Base-by-base conservation (phyloP, 495 filamentous ascomycete genomes). In the Oleoguttula mirabilis region DNA sequence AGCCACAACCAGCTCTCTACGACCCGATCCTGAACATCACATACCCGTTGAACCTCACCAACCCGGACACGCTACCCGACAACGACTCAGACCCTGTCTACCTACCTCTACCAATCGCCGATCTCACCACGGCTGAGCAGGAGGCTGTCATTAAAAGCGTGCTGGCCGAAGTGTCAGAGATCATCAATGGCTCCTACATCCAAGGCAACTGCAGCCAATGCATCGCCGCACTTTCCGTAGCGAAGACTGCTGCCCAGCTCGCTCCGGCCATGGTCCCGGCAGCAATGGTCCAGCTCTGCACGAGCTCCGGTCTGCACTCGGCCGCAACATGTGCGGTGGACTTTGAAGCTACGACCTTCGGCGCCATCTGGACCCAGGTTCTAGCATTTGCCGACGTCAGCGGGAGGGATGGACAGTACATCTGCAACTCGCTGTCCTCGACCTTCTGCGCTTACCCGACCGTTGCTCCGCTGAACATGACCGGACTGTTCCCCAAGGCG, bases 291-390 rank as follows among this genome's bases (percentile, higher is more conserved):
- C 55, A 49, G 8, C 52, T 77, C 8, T 78, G 73, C 56, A 60
- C 66, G 27, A 43, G 41, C 10, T 68, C 63, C 21, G 37, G 45
- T 11, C 73, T 71, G 45, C 46, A 60, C 5, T 61, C 63, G 0
- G 64, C 66, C 42, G 32, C 55, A 8, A 54, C 61, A 4, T 78
- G 74, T 43, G 59, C 65, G 38, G 51, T 61, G 17, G 60, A 61
- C 10, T 77, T 66, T 43, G 54, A 60, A 0, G 57, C 60, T n/a
- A 53, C 56, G 10, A 66, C 56, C 12, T 69, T 68, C 37, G 75
- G 75, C 21, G 67, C 68, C 0, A 59, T 69, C 38, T 77, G 70
- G 72, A 70, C 72, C 3, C 74, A 77, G 51, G 61, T 77, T 1
- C 56, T 79, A 19, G 64, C 66, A 0, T 59, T 65, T 36, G 72